Conservation (phyloP, 1,284 basidiomycete genomes). For the Puccinia polysora region DNA sequence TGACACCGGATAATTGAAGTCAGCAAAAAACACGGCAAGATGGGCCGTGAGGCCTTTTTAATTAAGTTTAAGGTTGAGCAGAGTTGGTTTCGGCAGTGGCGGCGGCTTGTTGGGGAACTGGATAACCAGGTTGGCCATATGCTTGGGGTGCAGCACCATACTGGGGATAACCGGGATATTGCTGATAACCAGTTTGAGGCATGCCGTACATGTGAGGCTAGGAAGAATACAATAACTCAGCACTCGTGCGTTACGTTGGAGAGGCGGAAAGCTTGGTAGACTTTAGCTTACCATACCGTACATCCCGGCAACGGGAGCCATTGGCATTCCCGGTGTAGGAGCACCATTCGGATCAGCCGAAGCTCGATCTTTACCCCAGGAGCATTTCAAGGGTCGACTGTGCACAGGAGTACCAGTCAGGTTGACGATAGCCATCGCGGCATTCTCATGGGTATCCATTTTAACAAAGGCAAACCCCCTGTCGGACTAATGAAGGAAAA, state of each 20-base stretch:
- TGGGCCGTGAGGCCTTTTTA: no score
- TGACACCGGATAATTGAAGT: no score
- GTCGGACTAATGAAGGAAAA: constrained; percentile 61
- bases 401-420: constrained; percentile 92
- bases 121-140: constrained; percentile 40
- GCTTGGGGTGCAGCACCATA: constrained; percentile 29
- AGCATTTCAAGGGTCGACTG: constrained; percentile 90
- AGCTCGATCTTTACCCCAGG: constrained; percentile 83
- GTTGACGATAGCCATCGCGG: constrained; percentile 92
- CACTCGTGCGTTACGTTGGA: neutral
- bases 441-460: constrained; percentile 93
- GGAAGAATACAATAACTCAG: neutral
- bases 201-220: constrained; percentile 44
- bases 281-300: constrained; percentile 34
- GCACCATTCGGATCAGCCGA: constrained; percentile 38
- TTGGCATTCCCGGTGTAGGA: constrained; percentile 30
- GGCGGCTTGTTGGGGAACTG: constrained; percentile 28
- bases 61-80: constrained; percentile 41
- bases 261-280: neutral
- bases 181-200: constrained; percentile 39
- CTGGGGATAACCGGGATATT: constrained; percentile 42
- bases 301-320: constrained; percentile 42
- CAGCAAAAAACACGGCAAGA: no score
- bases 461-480: constrained; percentile 98
- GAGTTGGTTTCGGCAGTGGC: constrained; percentile 16